phyloP scores from a whole-genome alignment of 371 early-diverging fungal species.

The Saksenaea vasiformis region DNA sequence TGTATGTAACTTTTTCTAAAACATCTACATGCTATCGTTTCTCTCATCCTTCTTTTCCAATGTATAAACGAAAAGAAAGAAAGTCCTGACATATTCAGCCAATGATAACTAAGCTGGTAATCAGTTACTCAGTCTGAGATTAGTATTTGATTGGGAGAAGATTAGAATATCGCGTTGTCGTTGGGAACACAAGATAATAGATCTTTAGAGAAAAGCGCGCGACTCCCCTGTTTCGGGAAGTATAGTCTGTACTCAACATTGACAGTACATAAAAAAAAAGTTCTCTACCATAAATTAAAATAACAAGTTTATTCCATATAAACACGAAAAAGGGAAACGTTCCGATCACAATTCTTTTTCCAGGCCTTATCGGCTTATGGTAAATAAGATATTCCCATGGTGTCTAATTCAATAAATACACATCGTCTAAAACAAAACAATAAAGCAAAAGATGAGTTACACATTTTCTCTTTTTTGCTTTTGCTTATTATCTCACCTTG shows the following conservation, averaged over 20 bases:
- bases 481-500: neutral
- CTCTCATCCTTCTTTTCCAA: neutral
- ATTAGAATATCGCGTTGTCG: neutral
- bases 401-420: neutral
- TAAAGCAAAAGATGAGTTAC: neutral
- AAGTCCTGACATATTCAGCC: neutral
- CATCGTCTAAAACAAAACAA: neutral
- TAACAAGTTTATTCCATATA: neutral
- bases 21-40: neutral
- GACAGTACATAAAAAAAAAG: constrained; percentile 6
- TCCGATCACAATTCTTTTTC: neutral
- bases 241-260: neutral
- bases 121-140: neutral
- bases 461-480: neutral
- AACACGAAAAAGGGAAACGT: neutral
- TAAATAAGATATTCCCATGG: neutral
- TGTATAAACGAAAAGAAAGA: too few relatives aligned
- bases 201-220: neutral
- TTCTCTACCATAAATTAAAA: constrained; percentile 2
- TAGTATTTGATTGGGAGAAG: constrained; percentile 1
- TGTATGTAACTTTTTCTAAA: neutral
- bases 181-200: constrained; percentile 3
- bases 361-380: neutral
- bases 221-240: neutral
- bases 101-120: neutral